phyloP scores from a whole-genome alignment of 352 stramenopile genomes.

The Phytopythium mirpurense region DNA sequence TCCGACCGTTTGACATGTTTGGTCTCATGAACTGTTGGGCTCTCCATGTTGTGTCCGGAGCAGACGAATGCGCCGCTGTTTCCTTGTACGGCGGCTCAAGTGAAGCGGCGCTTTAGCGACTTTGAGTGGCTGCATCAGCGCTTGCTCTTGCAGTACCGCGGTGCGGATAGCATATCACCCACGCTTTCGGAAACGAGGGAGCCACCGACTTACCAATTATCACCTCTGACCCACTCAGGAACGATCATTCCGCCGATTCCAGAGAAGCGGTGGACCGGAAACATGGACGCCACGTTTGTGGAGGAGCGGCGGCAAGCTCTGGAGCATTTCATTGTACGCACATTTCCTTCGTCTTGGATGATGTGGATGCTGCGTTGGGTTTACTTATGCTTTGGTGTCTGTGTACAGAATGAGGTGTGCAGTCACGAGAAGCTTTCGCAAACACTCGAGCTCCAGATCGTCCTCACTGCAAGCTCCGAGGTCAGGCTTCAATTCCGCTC shows the following conservation, averaged over 20 bases:
- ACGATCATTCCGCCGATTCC: constrained; percentile 88
- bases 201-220: background rate
- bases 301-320: constrained; percentile 83
- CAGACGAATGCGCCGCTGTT: constrained; percentile 70
- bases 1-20: background rate
- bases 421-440: constrained; percentile 79
- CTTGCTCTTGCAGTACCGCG: constrained; percentile 71
- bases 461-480: constrained; percentile 78
- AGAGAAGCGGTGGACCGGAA: constrained; percentile 85
- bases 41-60: background rate
- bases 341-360: background rate
- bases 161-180: constrained; percentile 17
- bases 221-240: constrained; percentile 21
- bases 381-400: constrained; percentile 1
- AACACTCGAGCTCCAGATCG: constrained; percentile 78
- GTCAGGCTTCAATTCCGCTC: constrained; percentile 15
- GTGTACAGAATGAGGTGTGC: constrained; percentile 77
- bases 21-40: background rate
- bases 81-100: constrained; percentile 59
- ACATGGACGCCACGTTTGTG: constrained; percentile 88
- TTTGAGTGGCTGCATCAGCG: constrained; percentile 88
- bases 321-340: constrained; percentile 81
- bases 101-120: constrained; percentile 86
- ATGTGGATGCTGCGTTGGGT: background rate
- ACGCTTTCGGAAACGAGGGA: too few species aligned